A percentile compares a stretch with the other conserved stretches of the same genome.
phyloP scores from a whole-genome alignment of 202 grass and related monocot genomes.

The Digitaria exilis region DNA sequence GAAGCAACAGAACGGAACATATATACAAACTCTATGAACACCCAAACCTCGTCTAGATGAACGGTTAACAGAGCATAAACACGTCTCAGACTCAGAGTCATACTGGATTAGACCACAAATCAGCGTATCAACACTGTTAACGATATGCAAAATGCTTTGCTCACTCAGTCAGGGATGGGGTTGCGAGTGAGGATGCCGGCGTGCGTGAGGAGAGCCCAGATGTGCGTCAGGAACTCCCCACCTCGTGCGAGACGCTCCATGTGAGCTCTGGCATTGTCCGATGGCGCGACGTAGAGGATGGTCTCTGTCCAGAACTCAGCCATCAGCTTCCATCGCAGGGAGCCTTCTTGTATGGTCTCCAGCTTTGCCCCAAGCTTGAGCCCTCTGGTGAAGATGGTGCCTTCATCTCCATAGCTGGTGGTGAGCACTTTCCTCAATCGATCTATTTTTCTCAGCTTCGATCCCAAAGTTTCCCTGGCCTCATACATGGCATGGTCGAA shows the following conservation, averaged over 20 bases:
- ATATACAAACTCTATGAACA: too few species aligned
- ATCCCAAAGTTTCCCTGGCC: background rate
- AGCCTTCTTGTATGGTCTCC: background rate
- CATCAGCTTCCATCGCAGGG: background rate
- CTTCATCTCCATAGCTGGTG: background rate
- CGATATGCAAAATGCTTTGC: too few species aligned
- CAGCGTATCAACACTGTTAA: too few species aligned
- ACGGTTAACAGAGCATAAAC: too few species aligned
- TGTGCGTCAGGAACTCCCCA: background rate
- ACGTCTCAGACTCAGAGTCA: too few species aligned
- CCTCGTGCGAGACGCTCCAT: background rate
- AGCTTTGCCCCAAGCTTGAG: background rate
- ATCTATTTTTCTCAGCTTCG: background rate
- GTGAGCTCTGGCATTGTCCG: background rate
- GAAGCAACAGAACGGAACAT: too few species aligned
- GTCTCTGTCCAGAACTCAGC: background rate
- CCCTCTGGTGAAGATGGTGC: background rate
- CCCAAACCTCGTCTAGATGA: too few species aligned
- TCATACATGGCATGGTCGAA: background rate
- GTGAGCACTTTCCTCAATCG: rapidly evolving
- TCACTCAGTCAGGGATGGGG: too few species aligned
- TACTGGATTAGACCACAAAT: too few species aligned
- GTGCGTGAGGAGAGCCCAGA: background rate
- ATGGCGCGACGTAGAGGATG: background rate
- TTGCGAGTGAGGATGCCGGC: background rate